Base-by-base conservation (phyloP, 78 protist genomes). In the Speleostelium caveatum region DNA sequence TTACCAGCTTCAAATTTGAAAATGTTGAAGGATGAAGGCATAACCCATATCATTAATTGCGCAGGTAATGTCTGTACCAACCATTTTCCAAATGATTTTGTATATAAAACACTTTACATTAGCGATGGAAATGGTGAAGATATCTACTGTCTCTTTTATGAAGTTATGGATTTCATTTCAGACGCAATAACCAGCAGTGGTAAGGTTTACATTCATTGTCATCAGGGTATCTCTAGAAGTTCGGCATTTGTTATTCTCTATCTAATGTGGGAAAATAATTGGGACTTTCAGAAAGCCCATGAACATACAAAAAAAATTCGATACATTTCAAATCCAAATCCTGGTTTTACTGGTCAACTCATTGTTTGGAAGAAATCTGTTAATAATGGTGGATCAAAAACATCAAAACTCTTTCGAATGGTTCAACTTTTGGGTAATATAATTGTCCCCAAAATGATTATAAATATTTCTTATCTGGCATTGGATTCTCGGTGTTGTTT, bases 101-200 rank as follows among this genome's bases (percentile, higher is more conserved):
- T 32, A 26, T 88, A 88, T 51, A 88, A 78, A 39, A 88, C 86
- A 36, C 21, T 88, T 12, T 88, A 36, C 38, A 69, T 88, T 22
- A 78, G 86, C 26, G 94, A 88, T 63, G 94, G 94, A 8, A 78
- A 55, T 63, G 78, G 85, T 19, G 89, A 88, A 39, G 94, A 88
- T 32, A 75, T 88, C 14, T 28, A 68, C 26, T 76, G 94, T 38
- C 39, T 88, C 4, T 88, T 88, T 71, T 88, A 78, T 35, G 89
- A 78, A 39, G 75, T 88, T 21, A 22, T 88, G 24, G 94, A 88
- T 30, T 88, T 88, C 53, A 72, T 88, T n/a, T 45, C 65, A 63
- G 79, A 88, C 5, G 94, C 86, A 14, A 74, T 72, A 61, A 7
- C 3, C 12, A 28, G 49, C 10, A 32, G 14, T 21, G 94, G 94